Evolutionary conservation across 2,329 filamentous ascomycete genomes (phyloP).

Genomic region (Colletotrichum coccodes): DNA sequence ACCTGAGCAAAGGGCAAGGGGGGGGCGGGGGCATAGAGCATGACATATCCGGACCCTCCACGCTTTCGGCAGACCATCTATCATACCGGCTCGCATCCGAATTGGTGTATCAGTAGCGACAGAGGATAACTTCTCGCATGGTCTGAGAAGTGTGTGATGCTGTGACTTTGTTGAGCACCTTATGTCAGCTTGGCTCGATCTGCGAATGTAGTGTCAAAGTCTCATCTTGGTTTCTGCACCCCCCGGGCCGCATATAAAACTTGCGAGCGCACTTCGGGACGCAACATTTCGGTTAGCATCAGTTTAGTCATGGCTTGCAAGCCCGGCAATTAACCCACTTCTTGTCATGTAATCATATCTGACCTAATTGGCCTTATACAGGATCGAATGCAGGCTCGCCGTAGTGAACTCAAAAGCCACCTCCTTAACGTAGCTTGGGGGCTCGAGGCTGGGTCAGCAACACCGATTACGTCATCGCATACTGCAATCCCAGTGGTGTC

Average conservation of each 20-base stretch:
- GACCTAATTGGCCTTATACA: neutral
- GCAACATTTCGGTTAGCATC: neutral
- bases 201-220: neutral
- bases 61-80: neutral
- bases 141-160: neutral
- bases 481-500: neutral
- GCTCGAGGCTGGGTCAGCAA: neutral
- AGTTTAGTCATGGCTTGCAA: neutral
- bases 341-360: neutral
- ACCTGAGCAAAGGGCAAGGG: constrained; percentile 6
- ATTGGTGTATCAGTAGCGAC: neutral
- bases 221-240: neutral
- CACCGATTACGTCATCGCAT: constrained; percentile 1
- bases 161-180: neutral
- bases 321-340: neutral
- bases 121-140: neutral
- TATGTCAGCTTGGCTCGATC: neutral
- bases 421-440: neutral
- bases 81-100: constrained; percentile 9
- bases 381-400: neutral
- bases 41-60: constrained; percentile 5
- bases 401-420: neutral
- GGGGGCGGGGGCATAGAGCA: constrained; percentile 3
- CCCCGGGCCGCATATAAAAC: neutral
- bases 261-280: neutral